Conservation (phyloP, 306 rosid species). For the Oemleria cerasiformis region DNA sequence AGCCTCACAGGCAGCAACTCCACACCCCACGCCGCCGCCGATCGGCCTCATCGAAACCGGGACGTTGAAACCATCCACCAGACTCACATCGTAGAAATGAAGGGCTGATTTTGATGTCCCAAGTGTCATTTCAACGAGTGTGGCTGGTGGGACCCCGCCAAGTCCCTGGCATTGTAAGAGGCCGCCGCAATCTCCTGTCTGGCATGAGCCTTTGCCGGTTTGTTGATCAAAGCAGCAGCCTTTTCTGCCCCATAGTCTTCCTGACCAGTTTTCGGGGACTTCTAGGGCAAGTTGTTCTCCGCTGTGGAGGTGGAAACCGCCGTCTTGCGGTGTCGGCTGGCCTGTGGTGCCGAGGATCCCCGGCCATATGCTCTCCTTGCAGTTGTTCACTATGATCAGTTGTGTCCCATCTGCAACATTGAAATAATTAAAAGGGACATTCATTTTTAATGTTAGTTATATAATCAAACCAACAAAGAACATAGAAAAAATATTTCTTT, state of each 20-base stretch:
- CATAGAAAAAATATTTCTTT: background rate
- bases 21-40: slow-evolving; percentile 37
- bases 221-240: slow-evolving; percentile 49
- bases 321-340: slow-evolving; percentile 43
- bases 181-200: slow-evolving; percentile 66
- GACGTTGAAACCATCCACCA: slow-evolving; percentile 70
- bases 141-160: slow-evolving; percentile 67
- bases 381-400: slow-evolving; percentile 60
- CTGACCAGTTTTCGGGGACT: slow-evolving; percentile 60
- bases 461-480: background rate
- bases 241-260: slow-evolving; percentile 75
- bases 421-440: background rate
- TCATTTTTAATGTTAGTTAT: background rate
- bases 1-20: slow-evolving; percentile 53
- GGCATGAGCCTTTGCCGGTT: slow-evolving; percentile 51
- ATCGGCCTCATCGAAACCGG: slow-evolving; percentile 51
- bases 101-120: slow-evolving; percentile 47
- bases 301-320: slow-evolving; percentile 60
- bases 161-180: slow-evolving; percentile 52
- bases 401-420: slow-evolving; percentile 47
- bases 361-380: slow-evolving; percentile 71
- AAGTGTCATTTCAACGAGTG: slow-evolving; percentile 59
- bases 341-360: slow-evolving; percentile 61
- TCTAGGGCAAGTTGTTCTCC: slow-evolving; percentile 44
- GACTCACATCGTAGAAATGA: slow-evolving; percentile 72